Evolutionary conservation across 1,284 basidiomycete species (phyloP).

Genomic region (Ceratobasidium sp.): DNA sequence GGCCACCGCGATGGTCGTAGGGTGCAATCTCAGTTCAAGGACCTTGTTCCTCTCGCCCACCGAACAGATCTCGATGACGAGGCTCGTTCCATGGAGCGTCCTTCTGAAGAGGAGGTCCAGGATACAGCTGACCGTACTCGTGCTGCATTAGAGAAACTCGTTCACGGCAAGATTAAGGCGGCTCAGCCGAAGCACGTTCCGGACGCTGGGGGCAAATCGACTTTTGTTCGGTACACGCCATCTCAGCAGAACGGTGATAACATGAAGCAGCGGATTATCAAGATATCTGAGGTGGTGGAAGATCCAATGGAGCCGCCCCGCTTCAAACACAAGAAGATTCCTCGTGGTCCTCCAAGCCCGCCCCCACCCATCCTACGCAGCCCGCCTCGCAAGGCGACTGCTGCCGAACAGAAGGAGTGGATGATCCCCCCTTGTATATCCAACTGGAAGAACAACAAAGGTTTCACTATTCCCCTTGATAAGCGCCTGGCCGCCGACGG

Average conservation of each 20-base stretch:
- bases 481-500: constrained; percentile 99
- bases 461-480: constrained; percentile 98
- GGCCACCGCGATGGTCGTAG: constrained; percentile 88
- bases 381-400: constrained; percentile 95
- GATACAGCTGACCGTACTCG: constrained; percentile 92
- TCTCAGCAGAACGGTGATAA: constrained; percentile 78
- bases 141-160: constrained; percentile 92
- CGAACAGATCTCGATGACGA: constrained; percentile 89
- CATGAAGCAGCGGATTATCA: constrained; percentile 96
- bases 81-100: constrained; percentile 86
- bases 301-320: constrained; percentile 97
- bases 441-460: constrained; percentile 99
- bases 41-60: constrained; percentile 93
- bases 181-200: constrained; percentile 93
- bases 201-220: constrained; percentile 81
- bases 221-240: constrained; percentile 97
- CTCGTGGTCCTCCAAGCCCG: constrained; percentile 93
- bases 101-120: constrained; percentile 91
- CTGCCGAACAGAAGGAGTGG: constrained; percentile 99
- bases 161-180: constrained; percentile 96
- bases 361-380: constrained; percentile 97
- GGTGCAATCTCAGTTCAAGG: constrained; percentile 97
- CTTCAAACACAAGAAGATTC: constrained; percentile 99
- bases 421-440: constrained; percentile 99
- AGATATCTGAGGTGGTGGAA: constrained; percentile 97